Evolutionary conservation across 495 filamentous ascomycete species (phyloP), one percentile per base, ranked within the genome.

Genomic region (Daldinia bambusicola): DNA sequence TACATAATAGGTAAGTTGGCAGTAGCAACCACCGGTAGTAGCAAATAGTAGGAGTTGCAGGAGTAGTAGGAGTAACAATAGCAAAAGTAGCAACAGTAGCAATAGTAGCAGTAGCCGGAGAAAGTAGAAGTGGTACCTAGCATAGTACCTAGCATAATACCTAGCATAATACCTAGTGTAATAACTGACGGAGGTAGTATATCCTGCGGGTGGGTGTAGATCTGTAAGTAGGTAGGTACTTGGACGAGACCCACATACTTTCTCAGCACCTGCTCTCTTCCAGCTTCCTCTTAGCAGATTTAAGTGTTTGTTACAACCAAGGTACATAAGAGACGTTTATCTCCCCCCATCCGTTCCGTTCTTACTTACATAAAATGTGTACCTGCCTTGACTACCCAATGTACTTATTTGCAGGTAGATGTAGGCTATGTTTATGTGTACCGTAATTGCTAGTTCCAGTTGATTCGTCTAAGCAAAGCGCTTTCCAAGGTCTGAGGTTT

Each of bases 401-500:
- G n/a, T 55, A 55, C 45, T 6, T 26, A 50, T 30, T 12, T 52
- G 14, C 12, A 53, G 7, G 16, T 43, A 14, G 4, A 43, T 43
- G 50, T 53, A 53, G 22, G 50, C 6, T 53, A 22, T 48, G 43
- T 53, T 22, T 32, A 53, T 53, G 50, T 53, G 50, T 32, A 53
- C 26, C 50, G 13, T 53, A 32, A 12, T 14, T 53, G 7, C 50
- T 53, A 6, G 22, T 32, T 32, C 30, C 6, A 53, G 13, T 20
- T 53, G 50, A 32, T 53, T 53, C 13, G 12, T n/a, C 31, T 56
- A 10, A 16, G 14, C n/a, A 37, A 37, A 37, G 43, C 37, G 53
- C 53, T 56, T 34, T 20, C 53, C 32, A 36, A 38, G 32, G 53
- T 38, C 37, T n/a, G 34, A 63, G 36, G 61, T 45, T 63, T 37